A percentile compares a stretch with the other conserved stretches of the same genome.
Evolutionary conservation across 495 filamentous ascomycete species (phyloP).

Genomic region (Penicillium ochrochloron): DNA sequence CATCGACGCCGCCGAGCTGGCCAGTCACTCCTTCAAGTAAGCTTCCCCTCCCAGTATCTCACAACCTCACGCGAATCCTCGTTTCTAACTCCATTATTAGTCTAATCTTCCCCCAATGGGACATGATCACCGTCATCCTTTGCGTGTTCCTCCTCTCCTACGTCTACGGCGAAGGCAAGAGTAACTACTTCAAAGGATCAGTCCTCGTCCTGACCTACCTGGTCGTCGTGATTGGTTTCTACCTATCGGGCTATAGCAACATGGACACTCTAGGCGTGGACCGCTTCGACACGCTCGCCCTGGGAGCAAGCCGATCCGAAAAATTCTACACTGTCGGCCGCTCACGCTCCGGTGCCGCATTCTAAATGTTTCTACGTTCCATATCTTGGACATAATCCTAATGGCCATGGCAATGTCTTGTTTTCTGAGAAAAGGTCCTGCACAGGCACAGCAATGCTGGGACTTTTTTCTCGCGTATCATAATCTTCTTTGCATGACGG

Average conservation of each 20-base stretch:
- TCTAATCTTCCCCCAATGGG: constrained; percentile 98
- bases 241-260: constrained; percentile 77
- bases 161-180: constrained; percentile 97
- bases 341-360: constrained; percentile 38
- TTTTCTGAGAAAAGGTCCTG: neutral
- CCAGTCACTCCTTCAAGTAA: constrained; percentile 80
- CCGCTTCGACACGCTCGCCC: constrained; percentile 70
- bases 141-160: constrained; percentile 97
- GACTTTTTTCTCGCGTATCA: neutral
- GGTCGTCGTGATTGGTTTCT: constrained; percentile 91
- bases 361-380: constrained; percentile 16
- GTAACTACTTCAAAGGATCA: constrained; percentile 75
- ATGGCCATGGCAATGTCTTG: neutral
- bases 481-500: constrained; percentile 21
- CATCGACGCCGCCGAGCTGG: constrained; percentile 60
- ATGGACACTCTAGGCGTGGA: constrained; percentile 61
- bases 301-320: constrained; percentile 41
- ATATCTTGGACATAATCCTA: neutral
- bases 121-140: constrained; percentile 96
- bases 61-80: neutral
- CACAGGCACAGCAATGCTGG: neutral
- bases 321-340: constrained; percentile 50
- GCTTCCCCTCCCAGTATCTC: constrained; percentile 7
- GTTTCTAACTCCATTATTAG: constrained; percentile 42
- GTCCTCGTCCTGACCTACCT: constrained; percentile 93